Base-by-base conservation (phyloP, 2,329 filamentous ascomycete genomes). In the Hypoxylon sp. region DNA sequence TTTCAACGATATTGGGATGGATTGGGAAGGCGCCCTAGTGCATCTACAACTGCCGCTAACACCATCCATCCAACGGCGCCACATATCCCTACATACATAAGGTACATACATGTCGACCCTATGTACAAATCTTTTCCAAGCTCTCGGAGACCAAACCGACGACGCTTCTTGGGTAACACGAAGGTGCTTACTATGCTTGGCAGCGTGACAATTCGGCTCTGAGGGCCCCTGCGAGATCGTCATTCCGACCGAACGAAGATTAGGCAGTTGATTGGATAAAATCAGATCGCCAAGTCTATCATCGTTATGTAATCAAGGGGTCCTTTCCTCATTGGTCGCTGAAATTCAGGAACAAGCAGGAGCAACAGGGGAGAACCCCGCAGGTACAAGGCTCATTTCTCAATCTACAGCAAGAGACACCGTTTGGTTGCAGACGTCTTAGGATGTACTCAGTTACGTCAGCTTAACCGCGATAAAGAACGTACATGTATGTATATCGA, bases 241-340 rank as follows among this genome's bases (percentile, higher is more conserved):
- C 66, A 67, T 69, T 70, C 52, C 59, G 66, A 52, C 65, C 58
- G 39, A 66, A 48, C 27, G 31, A 55, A 62, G 57, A 65, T 63
- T 63, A 56, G 60, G 46, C 47, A 19, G 46, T 35, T 67, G 61
- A 47, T 46, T 60, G 37, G 52, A 61, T 70, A 59, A 42, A 44
- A 54, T 35, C 31, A 65, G 54, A 65, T 65, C 50, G 53, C 47
- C 37, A 61, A 56, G 54, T 56, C 21, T 42, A 52, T 37, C 35
- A 19, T 39, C 27, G 13, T 62, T 67, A 67, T 32, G 37, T 52
- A 46, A 67, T 65, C 65, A 62, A 63, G 59, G 68, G 68, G 58
- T 27, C 48, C 32, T 47, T 57, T 63, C 47, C 27, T 68, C 10
- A 70, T 70, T 70, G 68, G 68, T 32, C 27, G 31, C 15, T 53